A percentile compares a stretch with the other conserved stretches of the same genome.
Evolutionary conservation across 768 basidiomycete species (phyloP).

Genomic region (Phaeotremella fagi): DNA sequence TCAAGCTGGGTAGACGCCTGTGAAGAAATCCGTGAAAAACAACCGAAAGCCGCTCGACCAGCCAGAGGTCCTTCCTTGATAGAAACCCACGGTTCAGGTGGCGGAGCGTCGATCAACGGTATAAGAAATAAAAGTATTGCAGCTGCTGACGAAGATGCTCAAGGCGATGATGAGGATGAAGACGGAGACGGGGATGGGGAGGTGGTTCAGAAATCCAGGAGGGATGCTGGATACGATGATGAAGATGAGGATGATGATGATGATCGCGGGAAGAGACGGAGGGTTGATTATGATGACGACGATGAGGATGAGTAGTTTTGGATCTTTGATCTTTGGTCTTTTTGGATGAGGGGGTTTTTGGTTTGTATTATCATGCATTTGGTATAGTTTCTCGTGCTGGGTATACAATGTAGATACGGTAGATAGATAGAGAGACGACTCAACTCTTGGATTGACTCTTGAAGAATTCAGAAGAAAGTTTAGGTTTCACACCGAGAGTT

Average conservation of each 20-base stretch:
- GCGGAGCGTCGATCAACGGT: slow-evolving; percentile 22
- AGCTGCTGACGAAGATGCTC: slow-evolving; percentile 70
- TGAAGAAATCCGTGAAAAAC: slow-evolving; percentile 36
- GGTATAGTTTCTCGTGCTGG: neutral
- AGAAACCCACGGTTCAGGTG: slow-evolving; percentile 23
- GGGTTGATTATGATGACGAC: slow-evolving; percentile 37
- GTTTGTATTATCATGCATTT: neutral
- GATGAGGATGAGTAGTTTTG: slow-evolving; percentile 13
- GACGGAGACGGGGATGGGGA: slow-evolving; percentile 84
- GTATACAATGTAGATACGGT: neutral
- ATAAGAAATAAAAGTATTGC: slow-evolving; percentile 12
- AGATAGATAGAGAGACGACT: neutral
- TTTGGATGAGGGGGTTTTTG: neutral
- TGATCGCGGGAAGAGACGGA: too few species aligned
- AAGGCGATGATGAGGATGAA: slow-evolving; percentile 73
- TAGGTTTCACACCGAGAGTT: slow-evolving; percentile 25
- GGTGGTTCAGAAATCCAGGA: slow-evolving; percentile 46
- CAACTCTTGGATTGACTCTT: neutral
- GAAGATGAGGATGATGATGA: slow-evolving; percentile 19
- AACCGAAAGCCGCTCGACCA: slow-evolving; percentile 24
- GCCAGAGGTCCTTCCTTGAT: slow-evolving; percentile 19
- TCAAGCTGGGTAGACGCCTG: slow-evolving; percentile 45
- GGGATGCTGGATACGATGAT: slow-evolving; percentile 23
- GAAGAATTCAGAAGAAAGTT: slow-evolving; percentile 6
- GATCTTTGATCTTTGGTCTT: neutral